These are phyloP conservation scores for Auricularia auricula-judae DNA, from an alignment of 768 basidiomycete genomes.

Conservation along the genomic window DNA sequence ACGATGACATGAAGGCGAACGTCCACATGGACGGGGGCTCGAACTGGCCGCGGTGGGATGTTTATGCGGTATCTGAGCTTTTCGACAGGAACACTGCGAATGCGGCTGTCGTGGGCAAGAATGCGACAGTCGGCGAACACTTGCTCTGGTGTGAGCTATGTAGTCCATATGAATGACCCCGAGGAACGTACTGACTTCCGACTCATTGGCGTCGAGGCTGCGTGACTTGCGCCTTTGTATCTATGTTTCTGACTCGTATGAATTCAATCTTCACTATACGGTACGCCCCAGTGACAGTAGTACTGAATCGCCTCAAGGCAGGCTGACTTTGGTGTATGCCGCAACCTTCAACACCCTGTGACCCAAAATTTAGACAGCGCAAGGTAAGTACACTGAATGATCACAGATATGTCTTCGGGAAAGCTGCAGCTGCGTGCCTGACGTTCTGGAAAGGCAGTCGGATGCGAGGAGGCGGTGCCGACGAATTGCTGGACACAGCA, in stretches of 20 bases:
- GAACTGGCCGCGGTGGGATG: neutral
- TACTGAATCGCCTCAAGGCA: too few relatives aligned
- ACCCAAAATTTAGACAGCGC: too few relatives aligned
- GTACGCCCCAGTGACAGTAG: too few relatives aligned
- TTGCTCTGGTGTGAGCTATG: neutral
- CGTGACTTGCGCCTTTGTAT: neutral
- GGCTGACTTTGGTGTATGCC: too few relatives aligned
- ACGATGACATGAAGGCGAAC: slow-evolving; percentile 1
- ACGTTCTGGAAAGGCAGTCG: too few relatives aligned
- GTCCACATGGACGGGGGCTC: slow-evolving; percentile 1
- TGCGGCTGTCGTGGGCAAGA: neutral
- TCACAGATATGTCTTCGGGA: too few relatives aligned
- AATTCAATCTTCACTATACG: too few relatives aligned
- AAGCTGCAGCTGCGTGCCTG: too few relatives aligned
- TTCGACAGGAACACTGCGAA: neutral
- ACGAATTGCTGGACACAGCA: too few relatives aligned
- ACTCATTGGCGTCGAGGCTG: neutral
- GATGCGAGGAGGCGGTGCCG: too few relatives aligned
- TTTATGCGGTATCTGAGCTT: neutral
- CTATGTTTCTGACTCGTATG: neutral
- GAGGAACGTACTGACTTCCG: neutral
- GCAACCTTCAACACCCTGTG: too few relatives aligned
- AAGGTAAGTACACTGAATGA: neutral
- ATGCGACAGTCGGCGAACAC: neutral
- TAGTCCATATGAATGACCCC: neutral